Evolutionary conservation across 768 basidiomycete species (phyloP), one percentile per base, ranked within the genome.

Genomic region (Boletales sp.): DNA sequence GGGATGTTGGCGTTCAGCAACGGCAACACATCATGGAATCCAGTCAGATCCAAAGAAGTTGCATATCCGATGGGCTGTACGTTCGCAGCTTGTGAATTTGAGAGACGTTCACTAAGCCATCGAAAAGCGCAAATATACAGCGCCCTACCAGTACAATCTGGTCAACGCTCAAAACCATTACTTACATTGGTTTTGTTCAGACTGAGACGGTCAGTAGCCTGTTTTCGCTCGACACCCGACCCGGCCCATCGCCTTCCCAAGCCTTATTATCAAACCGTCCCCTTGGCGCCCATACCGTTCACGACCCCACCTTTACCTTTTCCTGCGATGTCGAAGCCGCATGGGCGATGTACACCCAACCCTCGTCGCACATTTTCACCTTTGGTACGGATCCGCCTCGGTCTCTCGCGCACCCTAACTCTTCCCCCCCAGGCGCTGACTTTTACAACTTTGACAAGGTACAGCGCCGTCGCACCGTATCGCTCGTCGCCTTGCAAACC

Each of bases 1-100:
- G 90, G 90, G 52, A 93, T 90, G 58, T 86, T 73, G 1, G 78
- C 66, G 57, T 85, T 91, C 34, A 93, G 72, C 11, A 64, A 57
- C 2, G 86, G 86, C 5, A 91, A 69, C 14, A 88, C 56, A 13
- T 74, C 67, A 61, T 88, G 77, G 28, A 92, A 69, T 1, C 75
- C 74, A 0, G 90, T 92, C 35, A 93, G 70, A 61, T 93, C 90
- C 12, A 93, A 68, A 0, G 78, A 81, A 0, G 87, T 84, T 3
- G 87, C 80, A 60, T 90, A 92, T 55, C 85, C n/a, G n/a, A n/a
- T 86, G 46, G 42, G 2, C 12, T 10, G 15, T 17, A 38, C 11
- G 19, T 62, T 14, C 66, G 66, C 28, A 51, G 54, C 54, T 36
- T 51, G 56, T 57, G 41, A 17, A 54, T 34, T 35, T 17, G n/a